phyloP scores from a whole-genome alignment of 306 rosid species.

The Glycine tomentella region DNA sequence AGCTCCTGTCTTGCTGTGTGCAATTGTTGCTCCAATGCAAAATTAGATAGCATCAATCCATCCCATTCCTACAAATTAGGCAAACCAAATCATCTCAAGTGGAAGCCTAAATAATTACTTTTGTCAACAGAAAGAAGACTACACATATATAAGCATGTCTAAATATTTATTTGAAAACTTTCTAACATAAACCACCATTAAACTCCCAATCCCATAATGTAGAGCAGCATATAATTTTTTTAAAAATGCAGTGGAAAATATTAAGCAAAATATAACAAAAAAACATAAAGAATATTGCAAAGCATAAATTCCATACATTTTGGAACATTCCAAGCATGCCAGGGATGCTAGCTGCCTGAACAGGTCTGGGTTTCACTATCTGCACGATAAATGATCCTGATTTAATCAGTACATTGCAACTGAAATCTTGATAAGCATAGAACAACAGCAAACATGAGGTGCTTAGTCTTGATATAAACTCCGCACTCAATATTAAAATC shows the following conservation, averaged over 20 bases:
- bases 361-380: constrained; percentile 98
- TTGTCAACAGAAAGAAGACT: not conserved
- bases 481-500: not conserved
- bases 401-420: constrained; percentile 35
- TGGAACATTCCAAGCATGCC: constrained; percentile 99
- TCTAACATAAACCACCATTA: constrained; percentile 32
- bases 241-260: not conserved
- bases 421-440: constrained; percentile 27
- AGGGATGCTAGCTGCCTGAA: constrained; percentile 99
- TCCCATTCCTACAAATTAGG: constrained; percentile 85
- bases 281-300: constrained; percentile 3
- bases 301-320: constrained; percentile 68
- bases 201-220: not conserved
- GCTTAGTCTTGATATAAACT: not conserved
- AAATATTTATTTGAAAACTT: constrained; percentile 2
- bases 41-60: constrained; percentile 83
- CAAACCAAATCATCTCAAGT: not conserved
- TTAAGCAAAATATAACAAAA: constrained; percentile 2
- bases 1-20: constrained; percentile 96
- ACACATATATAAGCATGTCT: constrained; percentile 12
- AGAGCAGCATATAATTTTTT: too few species aligned
- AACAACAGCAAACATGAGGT: not conserved
- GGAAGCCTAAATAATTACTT: not conserved
- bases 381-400: constrained; percentile 56
- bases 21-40: constrained; percentile 91